Base-by-base conservation (phyloP, 768 basidiomycete genomes). In the Mycena olivaceomarginata region DNA sequence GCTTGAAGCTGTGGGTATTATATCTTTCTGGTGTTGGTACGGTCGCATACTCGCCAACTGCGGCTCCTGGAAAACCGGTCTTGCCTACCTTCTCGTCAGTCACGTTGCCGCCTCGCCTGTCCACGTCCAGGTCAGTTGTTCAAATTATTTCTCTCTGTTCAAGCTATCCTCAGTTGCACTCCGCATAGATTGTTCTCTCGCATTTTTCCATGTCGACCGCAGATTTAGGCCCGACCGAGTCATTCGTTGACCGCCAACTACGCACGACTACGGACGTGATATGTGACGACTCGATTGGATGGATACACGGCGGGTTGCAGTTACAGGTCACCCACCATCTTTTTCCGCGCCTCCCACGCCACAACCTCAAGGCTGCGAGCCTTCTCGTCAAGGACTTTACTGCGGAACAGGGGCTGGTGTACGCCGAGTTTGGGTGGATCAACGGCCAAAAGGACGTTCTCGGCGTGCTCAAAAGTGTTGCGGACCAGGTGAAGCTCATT, bases 191-290 rank as follows among this genome's bases (percentile, higher is more conserved):
- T 80, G 98, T 99, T 1, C 92, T 99, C 39, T 99, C 98, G 11
- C 98, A 99, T 87, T 99, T 98, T 84, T 94, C 96, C 67, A 97
- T 97, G 89, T 97, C 98, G 13, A 98, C 97, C 2, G 94, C 89
- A 11, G 98, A 99, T 83, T 89, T 99, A n/a, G 98, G 98, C 13
- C 96, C 96, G 1, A 87, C 88, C 40, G 98, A 99, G 83, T 98
- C 97, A 0, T 99, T 99, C 88, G 92, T 94, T 5, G 94, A 97
- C 80, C 94, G 98, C 18, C 98, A 99, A 85, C 88, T 99, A 81
- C 95, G 98, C 64, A 99, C 98, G n/a, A 99, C 98, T 0, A 95
- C 96, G 60, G 98, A 99, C 84, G 97, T 99, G 53, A 92, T 96
- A 75, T 99, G 98, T 85, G 92, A 93, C 4, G 89, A 94, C 1